Evolutionary conservation across 306 rosid genomes (phyloP).

Genomic region (Aeschynomene evenia): DNA sequence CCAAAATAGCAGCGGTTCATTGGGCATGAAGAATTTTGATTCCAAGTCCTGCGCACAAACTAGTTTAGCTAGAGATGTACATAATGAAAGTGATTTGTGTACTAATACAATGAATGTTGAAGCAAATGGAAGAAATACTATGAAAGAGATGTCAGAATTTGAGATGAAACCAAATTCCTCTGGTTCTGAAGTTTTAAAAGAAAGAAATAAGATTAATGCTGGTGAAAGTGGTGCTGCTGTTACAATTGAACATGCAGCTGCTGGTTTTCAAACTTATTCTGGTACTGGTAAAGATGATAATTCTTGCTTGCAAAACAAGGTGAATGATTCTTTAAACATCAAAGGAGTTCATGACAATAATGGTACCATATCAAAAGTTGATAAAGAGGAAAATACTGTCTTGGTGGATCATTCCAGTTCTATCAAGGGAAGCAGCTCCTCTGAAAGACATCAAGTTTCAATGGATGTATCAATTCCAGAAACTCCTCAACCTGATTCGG

Average conservation of each 20-base stretch:
- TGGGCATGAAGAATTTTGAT: conserved; percentile 56
- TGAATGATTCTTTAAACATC: conserved; percentile 38
- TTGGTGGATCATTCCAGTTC: conserved; percentile 44
- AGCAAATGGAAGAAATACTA: conserved; percentile 54
- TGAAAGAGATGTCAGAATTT: conserved; percentile 47
- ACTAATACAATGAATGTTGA: conserved; percentile 44
- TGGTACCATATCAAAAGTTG: conserved; percentile 38
- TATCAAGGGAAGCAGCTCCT: conserved; percentile 36
- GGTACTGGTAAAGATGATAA: conserved; percentile 34
- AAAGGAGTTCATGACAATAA: conserved; percentile 52
- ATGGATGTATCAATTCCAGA: conserved; percentile 38
- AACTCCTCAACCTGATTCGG: conserved; percentile 37
- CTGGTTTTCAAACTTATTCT: conserved; percentile 49
- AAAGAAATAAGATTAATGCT: conserved; percentile 32
- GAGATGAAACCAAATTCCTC: conserved; percentile 40
- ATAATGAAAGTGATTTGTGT: conserved; percentile 66
- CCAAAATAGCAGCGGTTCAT: conserved; percentile 54
- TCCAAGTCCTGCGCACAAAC: conserved; percentile 57
- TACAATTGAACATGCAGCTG: conserved; percentile 33
- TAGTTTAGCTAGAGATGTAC: conserved; percentile 89
- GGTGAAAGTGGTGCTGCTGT: conserved; percentile 41
- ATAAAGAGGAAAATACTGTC: conserved; percentile 42
- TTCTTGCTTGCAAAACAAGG: conserved; percentile 45
- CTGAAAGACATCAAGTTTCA: conserved; percentile 37
- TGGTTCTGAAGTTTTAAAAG: conserved; percentile 49